phyloP scores from a whole-genome alignment of 768 basidiomycete genomes.

The Podaxis sp. region DNA sequence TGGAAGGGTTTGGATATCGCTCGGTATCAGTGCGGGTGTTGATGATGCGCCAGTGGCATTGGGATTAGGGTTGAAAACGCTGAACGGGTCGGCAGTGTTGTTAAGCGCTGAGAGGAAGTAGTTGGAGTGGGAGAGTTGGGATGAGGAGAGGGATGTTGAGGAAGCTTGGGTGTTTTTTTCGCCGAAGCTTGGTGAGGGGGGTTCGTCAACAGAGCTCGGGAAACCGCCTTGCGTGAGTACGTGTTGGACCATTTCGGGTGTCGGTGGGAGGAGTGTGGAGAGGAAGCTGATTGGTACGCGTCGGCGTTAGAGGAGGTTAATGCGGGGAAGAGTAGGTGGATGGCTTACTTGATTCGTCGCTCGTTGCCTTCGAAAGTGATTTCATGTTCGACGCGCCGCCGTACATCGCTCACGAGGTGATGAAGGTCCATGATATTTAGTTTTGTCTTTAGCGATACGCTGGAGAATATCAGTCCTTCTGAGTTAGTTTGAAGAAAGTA shows the following conservation, averaged over 20 bases:
- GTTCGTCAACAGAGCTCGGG: constrained; percentile 8
- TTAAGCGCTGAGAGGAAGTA: constrained; percentile 25
- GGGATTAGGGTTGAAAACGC: constrained; percentile 14
- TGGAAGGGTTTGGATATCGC: constrained; percentile 15
- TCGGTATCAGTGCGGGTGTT: neutral
- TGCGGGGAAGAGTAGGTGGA: constrained; percentile 20
- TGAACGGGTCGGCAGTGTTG: neutral
- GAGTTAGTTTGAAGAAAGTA: neutral
- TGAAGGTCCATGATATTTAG: constrained; percentile 70
- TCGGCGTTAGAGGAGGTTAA: neutral
- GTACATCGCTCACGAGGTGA: constrained; percentile 66
- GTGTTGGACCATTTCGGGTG: constrained; percentile 65
- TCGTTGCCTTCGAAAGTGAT: constrained; percentile 59
- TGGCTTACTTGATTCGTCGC: constrained; percentile 47
- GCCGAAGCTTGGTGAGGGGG: constrained; percentile 1
- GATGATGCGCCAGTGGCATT: neutral
- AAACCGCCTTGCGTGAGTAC: constrained; percentile 67
- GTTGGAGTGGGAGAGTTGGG: constrained; percentile 29
- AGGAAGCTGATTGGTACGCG: constrained; percentile 51
- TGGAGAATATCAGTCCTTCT: constrained; percentile 26
- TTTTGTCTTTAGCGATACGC: constrained; percentile 81
- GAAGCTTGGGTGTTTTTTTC: constrained; percentile 15
- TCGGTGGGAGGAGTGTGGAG: constrained; percentile 73
- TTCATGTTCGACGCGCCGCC: constrained; percentile 74
- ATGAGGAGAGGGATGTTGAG: constrained; percentile 26